Conservation (phyloP, 345 rosid genomes). For the Clausena lansium region DNA sequence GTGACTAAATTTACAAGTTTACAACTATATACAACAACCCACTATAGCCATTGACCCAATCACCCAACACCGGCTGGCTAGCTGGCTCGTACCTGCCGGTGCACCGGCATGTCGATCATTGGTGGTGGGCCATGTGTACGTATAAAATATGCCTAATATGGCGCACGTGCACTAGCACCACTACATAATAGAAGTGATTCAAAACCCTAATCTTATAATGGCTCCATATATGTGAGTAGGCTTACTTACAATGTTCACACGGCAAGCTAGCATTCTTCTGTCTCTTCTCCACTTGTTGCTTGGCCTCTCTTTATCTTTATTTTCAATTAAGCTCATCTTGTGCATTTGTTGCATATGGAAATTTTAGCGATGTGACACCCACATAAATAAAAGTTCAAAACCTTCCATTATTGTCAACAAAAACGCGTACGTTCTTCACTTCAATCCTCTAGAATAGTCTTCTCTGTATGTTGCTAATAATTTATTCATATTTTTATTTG, state of each 20-base stretch:
- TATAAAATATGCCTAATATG: neutral
- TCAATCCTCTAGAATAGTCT: neutral
- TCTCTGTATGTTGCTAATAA: too few relatives aligned
- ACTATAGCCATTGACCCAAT: neutral
- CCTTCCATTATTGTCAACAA: neutral
- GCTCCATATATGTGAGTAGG: neutral
- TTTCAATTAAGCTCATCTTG: neutral
- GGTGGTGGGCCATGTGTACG: neutral
- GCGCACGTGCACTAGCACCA: neutral
- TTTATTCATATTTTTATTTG: too few relatives aligned
- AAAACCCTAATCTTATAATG: neutral
- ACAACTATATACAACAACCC: neutral
- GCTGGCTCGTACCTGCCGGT: neutral
- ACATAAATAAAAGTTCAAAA: neutral
- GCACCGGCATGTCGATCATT: neutral
- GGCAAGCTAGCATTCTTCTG: neutral
- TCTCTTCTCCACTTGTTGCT: neutral
- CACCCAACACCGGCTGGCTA: neutral
- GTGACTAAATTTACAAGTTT: neutral
- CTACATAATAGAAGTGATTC: neutral
- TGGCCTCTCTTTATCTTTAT: neutral
- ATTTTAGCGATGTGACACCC: neutral
- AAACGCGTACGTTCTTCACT: neutral
- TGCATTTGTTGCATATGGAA: neutral
- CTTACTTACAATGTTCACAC: neutral